Evolutionary conservation across 139 green algal species (phyloP).

Genomic region (Tetraselmis striata): DNA sequence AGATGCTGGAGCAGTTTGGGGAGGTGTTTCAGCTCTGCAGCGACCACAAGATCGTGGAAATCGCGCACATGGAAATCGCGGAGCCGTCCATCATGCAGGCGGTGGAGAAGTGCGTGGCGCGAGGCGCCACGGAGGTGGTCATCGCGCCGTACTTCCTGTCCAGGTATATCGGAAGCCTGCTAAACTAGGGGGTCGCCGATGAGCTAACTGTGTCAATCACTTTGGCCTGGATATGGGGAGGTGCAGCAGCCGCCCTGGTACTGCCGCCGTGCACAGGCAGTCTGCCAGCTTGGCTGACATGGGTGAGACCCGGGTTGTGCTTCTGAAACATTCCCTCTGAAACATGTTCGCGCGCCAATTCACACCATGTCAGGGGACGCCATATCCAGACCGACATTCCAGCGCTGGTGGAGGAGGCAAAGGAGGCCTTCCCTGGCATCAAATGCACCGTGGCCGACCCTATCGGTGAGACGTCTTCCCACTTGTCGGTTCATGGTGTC

Average conservation of each 20-base stretch:
- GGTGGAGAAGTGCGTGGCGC: conserved; percentile 35
- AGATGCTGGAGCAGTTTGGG: conserved; percentile 72
- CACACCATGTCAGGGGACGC: neutral
- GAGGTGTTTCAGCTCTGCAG: conserved; percentile 48
- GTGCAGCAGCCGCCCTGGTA: no score
- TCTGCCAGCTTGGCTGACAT: no score
- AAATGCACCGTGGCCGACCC: conserved; percentile 62
- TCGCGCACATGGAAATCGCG: conserved; percentile 87
- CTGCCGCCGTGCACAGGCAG: no score
- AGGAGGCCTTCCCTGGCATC: conserved; percentile 39
- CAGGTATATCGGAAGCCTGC: no score
- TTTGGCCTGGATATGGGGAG: no score
- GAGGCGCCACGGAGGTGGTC: conserved; percentile 51
- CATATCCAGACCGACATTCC: conserved; percentile 74
- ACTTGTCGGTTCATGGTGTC: no score
- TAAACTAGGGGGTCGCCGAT: no score
- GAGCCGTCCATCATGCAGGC: conserved; percentile 71
- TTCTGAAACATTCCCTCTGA: no score
- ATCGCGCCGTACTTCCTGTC: conserved; percentile 86
- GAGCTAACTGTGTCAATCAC: no score
- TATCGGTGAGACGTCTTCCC: conserved; percentile 43
- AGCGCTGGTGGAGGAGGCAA: conserved; percentile 55
- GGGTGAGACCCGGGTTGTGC: no score
- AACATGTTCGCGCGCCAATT: no score
- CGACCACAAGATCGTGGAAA: conserved; percentile 50